Evolutionary conservation across 2,329 filamentous ascomycete species (phyloP).

Genomic region (Trichoderma sp.): DNA sequence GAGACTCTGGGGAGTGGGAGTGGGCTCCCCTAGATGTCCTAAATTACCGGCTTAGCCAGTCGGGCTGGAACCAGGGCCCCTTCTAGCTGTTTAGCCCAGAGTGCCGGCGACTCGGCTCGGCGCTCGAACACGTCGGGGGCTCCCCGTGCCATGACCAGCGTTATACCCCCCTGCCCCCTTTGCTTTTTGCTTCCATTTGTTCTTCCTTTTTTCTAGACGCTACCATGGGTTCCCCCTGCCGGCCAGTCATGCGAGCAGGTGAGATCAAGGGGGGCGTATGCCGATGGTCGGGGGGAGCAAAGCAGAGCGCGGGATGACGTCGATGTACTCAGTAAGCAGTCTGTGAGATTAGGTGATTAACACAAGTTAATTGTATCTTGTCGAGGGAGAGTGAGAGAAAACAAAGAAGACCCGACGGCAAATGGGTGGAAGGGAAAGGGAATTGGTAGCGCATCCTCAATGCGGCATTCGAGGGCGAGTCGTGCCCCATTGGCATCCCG

Average conservation of each 20-base stretch:
- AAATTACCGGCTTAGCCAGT: slow-evolving; percentile 11
- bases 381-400: not conserved
- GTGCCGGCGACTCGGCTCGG: slow-evolving; percentile 19
- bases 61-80: slow-evolving; percentile 15
- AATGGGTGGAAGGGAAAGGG: not conserved
- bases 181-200: slow-evolving; percentile 14
- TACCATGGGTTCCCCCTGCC: slow-evolving; percentile 10
- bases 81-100: slow-evolving; percentile 10
- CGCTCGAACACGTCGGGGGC: slow-evolving; percentile 19
- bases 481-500: slow-evolving; percentile 7
- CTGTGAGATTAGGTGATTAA: not conserved
- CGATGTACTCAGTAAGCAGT: not conserved
- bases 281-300: not conserved
- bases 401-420: not conserved
- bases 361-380: not conserved
- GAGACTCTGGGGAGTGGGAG: slow-evolving; percentile 10
- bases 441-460: not conserved
- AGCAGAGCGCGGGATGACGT: slow-evolving; percentile 22
- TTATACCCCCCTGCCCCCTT: not conserved
- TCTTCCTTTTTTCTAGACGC: slow-evolving; percentile 17
- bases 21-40: slow-evolving; percentile 1
- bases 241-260: slow-evolving; percentile 20
- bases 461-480: slow-evolving; percentile 1
- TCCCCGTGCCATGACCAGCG: not conserved
- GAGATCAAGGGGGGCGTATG: slow-evolving; percentile 11